Conservation (phyloP, 1,139 yeast genomes). For the Yamadazyma triangularis region DNA sequence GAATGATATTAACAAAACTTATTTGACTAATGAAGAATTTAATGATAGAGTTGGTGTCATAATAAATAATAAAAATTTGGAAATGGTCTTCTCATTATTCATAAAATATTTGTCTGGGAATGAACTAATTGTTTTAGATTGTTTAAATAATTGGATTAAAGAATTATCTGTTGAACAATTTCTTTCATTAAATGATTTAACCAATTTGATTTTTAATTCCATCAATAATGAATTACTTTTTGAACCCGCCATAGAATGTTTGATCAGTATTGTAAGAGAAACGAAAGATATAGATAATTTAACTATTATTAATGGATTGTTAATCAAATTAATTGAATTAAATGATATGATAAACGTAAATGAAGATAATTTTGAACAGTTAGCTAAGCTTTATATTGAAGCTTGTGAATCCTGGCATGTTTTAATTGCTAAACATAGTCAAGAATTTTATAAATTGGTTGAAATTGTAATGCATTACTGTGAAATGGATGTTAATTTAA, state of each 20-base stretch:
- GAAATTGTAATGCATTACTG: conserved; percentile 61
- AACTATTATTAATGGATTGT: conserved; percentile 62
- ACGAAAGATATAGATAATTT: conserved; percentile 69
- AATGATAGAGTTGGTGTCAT: conserved; percentile 62
- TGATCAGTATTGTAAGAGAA: conserved; percentile 73
- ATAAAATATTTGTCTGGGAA: conserved; percentile 41
- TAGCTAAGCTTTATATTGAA: conserved; percentile 78
- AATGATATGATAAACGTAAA: conserved; percentile 49
- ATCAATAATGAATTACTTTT: conserved; percentile 63
- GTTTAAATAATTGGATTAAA: conserved; percentile 84
- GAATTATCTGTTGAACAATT: conserved; percentile 75
- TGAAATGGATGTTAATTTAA: conserved; percentile 73
- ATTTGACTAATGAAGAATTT: conserved; percentile 80
- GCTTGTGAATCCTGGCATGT: conserved; percentile 98
- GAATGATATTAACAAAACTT: conserved; percentile 68
- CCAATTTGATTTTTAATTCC: conserved; percentile 66
- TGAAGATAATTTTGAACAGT: conserved; percentile 70
- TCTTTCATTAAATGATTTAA: conserved; percentile 56
- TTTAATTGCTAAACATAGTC: conserved; percentile 70
- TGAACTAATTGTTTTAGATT: conserved; percentile 51
- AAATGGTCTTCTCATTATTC: conserved; percentile 59
- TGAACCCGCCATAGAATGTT: conserved; percentile 85
- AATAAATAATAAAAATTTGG: conserved; percentile 51
- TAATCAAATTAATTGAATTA: conserved; percentile 60
- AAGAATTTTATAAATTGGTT: conserved; percentile 66